Base-by-base conservation (phyloP, 192 early-diverging fungal genomes). In the Backusella psychrophila region DNA sequence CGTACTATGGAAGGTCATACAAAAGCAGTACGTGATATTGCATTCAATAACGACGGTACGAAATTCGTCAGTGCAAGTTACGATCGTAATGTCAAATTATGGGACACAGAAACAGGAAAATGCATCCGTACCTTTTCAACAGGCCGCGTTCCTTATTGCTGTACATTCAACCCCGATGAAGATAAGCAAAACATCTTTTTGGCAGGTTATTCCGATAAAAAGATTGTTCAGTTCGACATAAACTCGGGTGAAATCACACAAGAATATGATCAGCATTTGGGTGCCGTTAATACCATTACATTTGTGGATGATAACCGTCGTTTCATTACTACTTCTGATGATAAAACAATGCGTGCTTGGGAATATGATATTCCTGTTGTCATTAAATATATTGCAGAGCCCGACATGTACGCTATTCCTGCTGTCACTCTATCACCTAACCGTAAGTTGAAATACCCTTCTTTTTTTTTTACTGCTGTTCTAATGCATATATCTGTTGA, bases 281-380 rank as follows among this genome's bases (percentile, higher is more conserved):
- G 96, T 41, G 92, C 97, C 4, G 92, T 99, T 53, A 99, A 98
- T 78, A 94, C 96, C 36, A 94, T 99, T 74, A 99, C 96, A 0
- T 99, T 99, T 87, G 91, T 97, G 14, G 96, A 98, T 76, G 92
- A 96, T 12, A 95, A 95, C 83, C 86, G 96, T 53, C 87, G 97
- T 34, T 99, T 99, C 75, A 91, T 99, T 38, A 94, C 96, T 12
- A 98, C 98, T 3, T 94, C 92, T 38, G 97, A 99, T 82, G 98
- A 99, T 87, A 99, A 99, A 83, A 94, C 94, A 21, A 81, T 99
- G 73, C 91, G 98, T 56, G 95, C 92, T 66, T 99, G 98, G 98
- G 98, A 99, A 86, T 97, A 90, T 80, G 97, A 94, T 75, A 99
- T 99, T 77, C 98, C 98, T 4, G 96, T 99, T 3, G 96, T 97